Base-by-base conservation (phyloP, 1,284 basidiomycete genomes). In the Ceratobasidium sp. region DNA sequence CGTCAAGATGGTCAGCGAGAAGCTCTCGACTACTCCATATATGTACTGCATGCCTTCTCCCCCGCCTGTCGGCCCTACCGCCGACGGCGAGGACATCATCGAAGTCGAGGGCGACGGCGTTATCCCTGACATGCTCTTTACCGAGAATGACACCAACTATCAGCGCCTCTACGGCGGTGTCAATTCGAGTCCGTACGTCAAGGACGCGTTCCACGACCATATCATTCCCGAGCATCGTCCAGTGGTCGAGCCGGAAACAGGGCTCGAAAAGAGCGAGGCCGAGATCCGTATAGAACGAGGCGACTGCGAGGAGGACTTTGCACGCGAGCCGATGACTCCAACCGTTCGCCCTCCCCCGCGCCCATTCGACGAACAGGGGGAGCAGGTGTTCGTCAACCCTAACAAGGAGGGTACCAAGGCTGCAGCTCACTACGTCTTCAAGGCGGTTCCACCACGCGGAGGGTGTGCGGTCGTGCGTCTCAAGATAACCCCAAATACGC, bases 201-300 rank as follows among this genome's bases (percentile, higher is more conserved):
- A 99, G 83, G 97, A 99, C 78, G 96, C 92, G n/a, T 98, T 99
- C 86, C 96, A 99, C 79, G 96, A 98, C 80, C 93, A 98, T 79
- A 93, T 98, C 80, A 90, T 98, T 75, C 89, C 90, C 2, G 84
- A 84, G 16, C 96, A 98, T 81, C 90, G 93, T 67, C 91, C 91
- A 4, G 76, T 50, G 46, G 74, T 76, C 45, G 72, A 76, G 39
- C 76, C 76, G 41, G 77, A 79, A 61, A 75, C 78, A 28, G 76
- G 77, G 28, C 79, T 80, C 61, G 76, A 78, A 57, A 78, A 79
- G 39, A 77, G 76, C 16, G 77, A 80, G 50, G 78, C 77, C 6
- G 78, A 79, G 65, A 76, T 74, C 61, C 77, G 78, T 75, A 76
- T 71, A 43, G 76, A 80, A 73, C 30, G 46, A 30, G 65, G 65